phyloP scores from a whole-genome alignment of 441 rosid species.

The Lepidium campestre region DNA sequence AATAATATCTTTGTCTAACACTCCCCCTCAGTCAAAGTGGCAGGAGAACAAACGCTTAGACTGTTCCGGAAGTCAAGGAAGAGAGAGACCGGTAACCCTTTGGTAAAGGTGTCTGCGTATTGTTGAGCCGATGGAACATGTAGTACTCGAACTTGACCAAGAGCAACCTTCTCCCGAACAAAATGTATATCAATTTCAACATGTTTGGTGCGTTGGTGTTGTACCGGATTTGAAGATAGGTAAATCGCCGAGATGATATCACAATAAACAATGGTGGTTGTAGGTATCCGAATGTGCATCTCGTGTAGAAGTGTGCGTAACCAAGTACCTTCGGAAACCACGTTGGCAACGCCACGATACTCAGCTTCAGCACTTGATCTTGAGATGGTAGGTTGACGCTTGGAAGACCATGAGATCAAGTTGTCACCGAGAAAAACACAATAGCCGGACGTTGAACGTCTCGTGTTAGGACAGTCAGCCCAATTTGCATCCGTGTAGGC shows the following conservation, averaged over 20 bases:
- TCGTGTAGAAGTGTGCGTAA: background rate
- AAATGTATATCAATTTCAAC: background rate
- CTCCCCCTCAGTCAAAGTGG: background rate
- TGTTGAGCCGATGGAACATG: background rate
- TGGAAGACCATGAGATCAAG: background rate
- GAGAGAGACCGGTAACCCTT: accelerated
- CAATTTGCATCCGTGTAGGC: background rate
- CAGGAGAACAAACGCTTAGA: background rate
- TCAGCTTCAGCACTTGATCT: background rate
- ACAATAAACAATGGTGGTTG: background rate
- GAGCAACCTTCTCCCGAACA: background rate
- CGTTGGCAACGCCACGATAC: background rate
- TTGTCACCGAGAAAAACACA: background rate
- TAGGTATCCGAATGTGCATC: background rate
- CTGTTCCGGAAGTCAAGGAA: background rate
- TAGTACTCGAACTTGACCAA: background rate
- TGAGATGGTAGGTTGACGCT: background rate
- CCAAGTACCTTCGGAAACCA: background rate
- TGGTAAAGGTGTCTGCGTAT: background rate
- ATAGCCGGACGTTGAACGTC: background rate
- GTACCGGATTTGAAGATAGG: background rate
- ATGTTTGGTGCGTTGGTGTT: background rate
- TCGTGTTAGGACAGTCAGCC: background rate
- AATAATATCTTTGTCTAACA: no score
- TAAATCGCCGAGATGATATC: background rate